A percentile compares a stretch with the other conserved stretches of the same genome.
phyloP scores from a whole-genome alignment of 2,329 filamentous ascomycete species.

The Diaporthe humulicola region DNA sequence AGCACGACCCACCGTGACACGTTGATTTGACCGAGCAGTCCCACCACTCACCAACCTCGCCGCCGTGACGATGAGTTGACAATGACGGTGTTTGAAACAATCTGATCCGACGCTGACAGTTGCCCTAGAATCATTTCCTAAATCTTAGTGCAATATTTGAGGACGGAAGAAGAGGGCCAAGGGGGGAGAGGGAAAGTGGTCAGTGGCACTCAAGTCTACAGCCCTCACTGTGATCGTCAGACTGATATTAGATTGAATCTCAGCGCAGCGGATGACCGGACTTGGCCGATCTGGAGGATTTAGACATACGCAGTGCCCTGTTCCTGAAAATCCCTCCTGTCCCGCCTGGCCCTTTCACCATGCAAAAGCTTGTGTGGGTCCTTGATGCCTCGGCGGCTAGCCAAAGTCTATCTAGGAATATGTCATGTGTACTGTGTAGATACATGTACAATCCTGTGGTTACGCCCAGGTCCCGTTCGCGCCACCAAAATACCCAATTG shows the following conservation, averaged over 20 bases:
- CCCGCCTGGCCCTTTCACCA: background rate
- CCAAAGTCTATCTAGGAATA: background rate
- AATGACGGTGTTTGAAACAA: background rate
- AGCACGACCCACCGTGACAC: conserved; percentile 2
- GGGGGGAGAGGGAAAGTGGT: background rate
- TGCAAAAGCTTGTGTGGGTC: background rate
- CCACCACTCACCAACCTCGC: conserved; percentile 14
- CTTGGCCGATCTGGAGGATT: background rate
- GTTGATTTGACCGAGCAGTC: background rate
- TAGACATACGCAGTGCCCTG: background rate
- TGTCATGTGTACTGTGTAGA: no score
- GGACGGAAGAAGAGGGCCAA: background rate
- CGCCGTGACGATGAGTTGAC: background rate
- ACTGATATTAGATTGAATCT: background rate
- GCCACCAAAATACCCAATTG: conserved; percentile 50
- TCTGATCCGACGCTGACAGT: background rate
- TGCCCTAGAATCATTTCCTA: background rate
- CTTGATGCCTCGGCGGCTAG: conserved; percentile 7
- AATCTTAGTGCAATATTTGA: background rate
- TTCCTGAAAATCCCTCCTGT: background rate
- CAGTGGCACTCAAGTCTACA: background rate
- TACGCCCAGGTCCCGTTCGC: conserved; percentile 50
- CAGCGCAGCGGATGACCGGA: background rate
- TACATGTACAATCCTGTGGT: background rate
- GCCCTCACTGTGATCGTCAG: background rate